Evolutionary conservation across 768 basidiomycete species (phyloP).

Genomic region (Imleria badia): DNA sequence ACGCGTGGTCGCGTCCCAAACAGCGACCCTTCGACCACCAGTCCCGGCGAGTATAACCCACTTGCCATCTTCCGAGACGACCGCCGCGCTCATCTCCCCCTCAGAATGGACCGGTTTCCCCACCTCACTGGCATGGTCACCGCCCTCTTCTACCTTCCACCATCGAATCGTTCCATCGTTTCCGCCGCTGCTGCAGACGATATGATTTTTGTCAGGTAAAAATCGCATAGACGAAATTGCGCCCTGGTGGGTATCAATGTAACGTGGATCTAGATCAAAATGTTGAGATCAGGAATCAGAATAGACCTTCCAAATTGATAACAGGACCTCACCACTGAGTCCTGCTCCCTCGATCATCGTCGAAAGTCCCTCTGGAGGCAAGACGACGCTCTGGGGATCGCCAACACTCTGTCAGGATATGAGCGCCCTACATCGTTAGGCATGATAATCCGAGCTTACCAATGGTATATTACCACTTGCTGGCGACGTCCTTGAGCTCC

Average conservation of each 20-base stretch:
- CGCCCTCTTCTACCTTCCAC: constrained; percentile 1
- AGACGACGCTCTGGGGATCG: background rate
- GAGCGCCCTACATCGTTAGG: background rate
- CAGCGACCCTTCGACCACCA: background rate
- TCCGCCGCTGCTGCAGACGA: constrained; percentile 2
- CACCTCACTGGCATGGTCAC: background rate
- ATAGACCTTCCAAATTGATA: background rate
- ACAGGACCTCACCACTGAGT: background rate
- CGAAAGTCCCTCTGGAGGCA: background rate
- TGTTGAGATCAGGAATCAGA: background rate
- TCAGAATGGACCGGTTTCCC: background rate
- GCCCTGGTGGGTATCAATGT: background rate
- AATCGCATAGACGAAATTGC: constrained; percentile 11
- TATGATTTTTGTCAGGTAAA: constrained; percentile 6
- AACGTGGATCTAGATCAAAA: constrained; percentile 2
- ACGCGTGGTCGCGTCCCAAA: constrained; percentile 9
- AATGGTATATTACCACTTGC: background rate
- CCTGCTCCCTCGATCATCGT: background rate
- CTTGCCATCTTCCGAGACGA: constrained; percentile 19
- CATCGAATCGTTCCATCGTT: constrained; percentile 10
- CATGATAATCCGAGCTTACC: background rate
- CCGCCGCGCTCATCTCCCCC: background rate
- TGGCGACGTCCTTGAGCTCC: background rate
- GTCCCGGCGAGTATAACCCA: constrained; percentile 9
- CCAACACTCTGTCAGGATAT: constrained; percentile 2